Evolutionary conservation across 2,329 filamentous ascomycete species (phyloP).

Genomic region (Aspergillus pseudoglaucus): DNA sequence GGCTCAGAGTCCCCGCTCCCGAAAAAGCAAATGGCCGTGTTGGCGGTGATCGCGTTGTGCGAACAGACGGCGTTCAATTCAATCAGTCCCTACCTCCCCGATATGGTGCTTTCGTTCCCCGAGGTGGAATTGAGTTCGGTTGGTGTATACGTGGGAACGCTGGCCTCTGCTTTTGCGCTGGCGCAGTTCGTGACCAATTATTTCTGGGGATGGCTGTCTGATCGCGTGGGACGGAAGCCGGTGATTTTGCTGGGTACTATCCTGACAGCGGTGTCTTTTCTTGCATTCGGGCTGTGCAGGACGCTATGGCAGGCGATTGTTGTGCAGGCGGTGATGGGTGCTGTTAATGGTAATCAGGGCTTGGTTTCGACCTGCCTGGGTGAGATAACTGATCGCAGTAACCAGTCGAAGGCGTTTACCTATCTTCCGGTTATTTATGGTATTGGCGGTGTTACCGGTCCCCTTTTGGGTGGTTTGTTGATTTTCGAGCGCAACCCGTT

Average conservation of each 20-base stretch:
- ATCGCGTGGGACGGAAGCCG: slow-evolving; percentile 72
- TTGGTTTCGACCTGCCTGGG: slow-evolving; percentile 90
- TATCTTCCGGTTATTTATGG: slow-evolving; percentile 97
- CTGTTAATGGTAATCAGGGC: slow-evolving; percentile 91
- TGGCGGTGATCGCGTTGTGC: slow-evolving; percentile 81
- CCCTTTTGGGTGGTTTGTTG: slow-evolving; percentile 79
- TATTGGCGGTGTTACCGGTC: slow-evolving; percentile 85
- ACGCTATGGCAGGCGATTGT: slow-evolving; percentile 76
- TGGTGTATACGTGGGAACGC: slow-evolving; percentile 81
- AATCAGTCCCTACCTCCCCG: slow-evolving; percentile 87
- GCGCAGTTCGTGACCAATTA: slow-evolving; percentile 92
- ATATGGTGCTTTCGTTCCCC: slow-evolving; percentile 83
- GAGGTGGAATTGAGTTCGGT: slow-evolving; percentile 65
- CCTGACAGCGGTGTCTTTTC: slow-evolving; percentile 74
- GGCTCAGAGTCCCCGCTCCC: slow-evolving; percentile 63
- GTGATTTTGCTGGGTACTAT: slow-evolving; percentile 75
- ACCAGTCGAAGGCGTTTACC: slow-evolving; percentile 88
- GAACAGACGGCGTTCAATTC: slow-evolving; percentile 97
- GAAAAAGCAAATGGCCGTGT: slow-evolving; percentile 69
- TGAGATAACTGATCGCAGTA: slow-evolving; percentile 89
- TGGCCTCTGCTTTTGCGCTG: slow-evolving; percentile 85
- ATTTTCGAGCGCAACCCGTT: slow-evolving; percentile 59
- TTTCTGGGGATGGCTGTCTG: slow-evolving; percentile 79
- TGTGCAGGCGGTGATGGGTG: slow-evolving; percentile 83
- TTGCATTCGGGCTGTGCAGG: slow-evolving; percentile 78